Evolutionary conservation across 2,329 filamentous ascomycete species (phyloP), one percentile per base, ranked within the genome.

Genomic region (Ustulina deusta): DNA sequence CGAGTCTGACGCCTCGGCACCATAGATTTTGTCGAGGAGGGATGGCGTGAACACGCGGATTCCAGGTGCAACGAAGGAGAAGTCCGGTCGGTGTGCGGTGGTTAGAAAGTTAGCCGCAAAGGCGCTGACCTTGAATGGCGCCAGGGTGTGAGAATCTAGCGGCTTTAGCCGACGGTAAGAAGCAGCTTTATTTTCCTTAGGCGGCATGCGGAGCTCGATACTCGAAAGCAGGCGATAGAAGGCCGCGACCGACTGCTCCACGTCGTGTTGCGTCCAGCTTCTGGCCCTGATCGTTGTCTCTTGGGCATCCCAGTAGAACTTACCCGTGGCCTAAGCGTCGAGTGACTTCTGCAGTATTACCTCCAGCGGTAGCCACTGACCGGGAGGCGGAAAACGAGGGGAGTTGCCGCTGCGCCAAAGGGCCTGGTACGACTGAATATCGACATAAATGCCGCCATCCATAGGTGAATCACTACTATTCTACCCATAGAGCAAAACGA

Each of bases 391-490:
- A n/a, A 42, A 42, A 42, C 17, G 13, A 42, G 17, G 40, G 5
- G 40, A 42, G 17, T 42, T n/a, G 17, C 15, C 15, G 3, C 40
- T 6, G 40, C 6, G 17, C 40, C 40, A 42, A 15, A 42, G 3
- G 3, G 40, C 40, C 17, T 20, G 29, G n/a, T 20, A 52, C 6
- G 49, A 52, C 3, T 52, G 29, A 20, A 52, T 34, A 9, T 52
- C 15, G 17, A 52, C 6, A 20, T 20, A 49, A 20, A 44, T 29
- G 27, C 36, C 54, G 17, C 40, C 54, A 32, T 42, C 20, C 17
- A 42, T 29, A 20, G 34, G 54, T 6, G 54, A 27, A 36, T 44
- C 27, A n/a, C 54, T 17, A 27, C 20, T 57, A 27, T 57, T 40
- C 49, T 34, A 27, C 4, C 49, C 27, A 17, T 34, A 52, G 27